Conservation (phyloP, 441 rosid genomes). For the Erysimum pusillum region DNA sequence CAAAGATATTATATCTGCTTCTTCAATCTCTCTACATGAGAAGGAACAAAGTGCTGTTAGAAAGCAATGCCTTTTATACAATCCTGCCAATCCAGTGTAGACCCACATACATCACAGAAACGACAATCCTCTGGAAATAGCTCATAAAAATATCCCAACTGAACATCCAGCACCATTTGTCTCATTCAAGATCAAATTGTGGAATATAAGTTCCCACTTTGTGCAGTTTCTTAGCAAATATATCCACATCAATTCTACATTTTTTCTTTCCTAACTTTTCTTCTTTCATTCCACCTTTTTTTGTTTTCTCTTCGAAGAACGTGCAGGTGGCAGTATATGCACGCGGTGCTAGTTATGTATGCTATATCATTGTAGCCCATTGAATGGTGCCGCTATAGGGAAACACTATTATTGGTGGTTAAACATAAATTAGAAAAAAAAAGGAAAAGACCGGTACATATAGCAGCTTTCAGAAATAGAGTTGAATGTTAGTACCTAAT, state of each 20-base stretch:
- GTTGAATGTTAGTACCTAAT: constrained; percentile 64
- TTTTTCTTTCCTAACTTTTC: constrained; percentile 9
- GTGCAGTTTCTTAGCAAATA: not conserved
- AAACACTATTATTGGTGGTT: not conserved
- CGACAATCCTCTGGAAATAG: not conserved
- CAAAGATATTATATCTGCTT: constrained; percentile 85
- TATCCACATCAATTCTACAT: constrained; percentile 4
- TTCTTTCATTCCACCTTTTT: not conserved
- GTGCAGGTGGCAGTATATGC: constrained; percentile 12
- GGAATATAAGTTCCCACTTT: constrained; percentile 20
- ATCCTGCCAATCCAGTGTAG: constrained; percentile 2
- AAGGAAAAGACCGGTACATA: constrained; percentile 3
- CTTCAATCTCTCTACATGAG: constrained; percentile 90
- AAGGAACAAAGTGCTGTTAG: constrained; percentile 33
- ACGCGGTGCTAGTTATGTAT: constrained; percentile 15
- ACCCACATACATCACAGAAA: constrained; percentile 26
- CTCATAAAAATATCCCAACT: not conserved
- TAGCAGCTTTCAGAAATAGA: not conserved
- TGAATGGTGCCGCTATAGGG: constrained; percentile 9
- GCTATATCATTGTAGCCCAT: not conserved
- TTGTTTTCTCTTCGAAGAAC: not conserved
- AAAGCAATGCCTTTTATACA: not conserved
- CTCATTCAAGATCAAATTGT: constrained; percentile 5
- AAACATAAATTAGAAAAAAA: constrained; percentile 9
- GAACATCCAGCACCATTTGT: constrained; percentile 12